phyloP scores from a whole-genome alignment of 2,329 filamentous ascomycete genomes.

The Fusarium domesticum region DNA sequence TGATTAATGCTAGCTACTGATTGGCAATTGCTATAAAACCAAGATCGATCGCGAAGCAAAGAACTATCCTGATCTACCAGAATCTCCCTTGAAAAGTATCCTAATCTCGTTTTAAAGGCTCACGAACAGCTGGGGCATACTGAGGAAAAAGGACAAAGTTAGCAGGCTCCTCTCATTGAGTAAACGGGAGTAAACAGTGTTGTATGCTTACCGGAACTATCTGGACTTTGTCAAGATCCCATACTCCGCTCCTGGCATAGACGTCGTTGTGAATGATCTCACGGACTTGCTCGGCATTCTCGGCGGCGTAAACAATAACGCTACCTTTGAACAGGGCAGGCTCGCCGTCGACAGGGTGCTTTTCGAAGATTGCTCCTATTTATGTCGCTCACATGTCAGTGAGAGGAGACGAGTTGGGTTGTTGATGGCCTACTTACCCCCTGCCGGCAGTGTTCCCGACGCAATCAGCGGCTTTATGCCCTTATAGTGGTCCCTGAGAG shows the following conservation, averaged over 20 bases:
- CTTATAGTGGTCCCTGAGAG: constrained; percentile 15
- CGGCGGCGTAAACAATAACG: constrained; percentile 8
- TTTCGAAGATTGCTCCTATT: constrained; percentile 15
- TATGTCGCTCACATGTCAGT: too few species aligned
- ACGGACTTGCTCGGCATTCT: constrained; percentile 12
- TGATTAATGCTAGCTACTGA: too few species aligned
- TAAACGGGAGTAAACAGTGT: neutral
- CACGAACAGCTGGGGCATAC: constrained; percentile 9
- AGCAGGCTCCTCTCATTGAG: neutral
- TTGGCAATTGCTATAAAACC: too few species aligned
- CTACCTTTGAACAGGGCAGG: constrained; percentile 9
- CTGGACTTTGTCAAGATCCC: constrained; percentile 25
- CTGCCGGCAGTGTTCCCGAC: constrained; percentile 12
- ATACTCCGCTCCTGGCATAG: constrained; percentile 22
- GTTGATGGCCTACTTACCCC: too few species aligned
- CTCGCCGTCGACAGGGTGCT: constrained; percentile 14
- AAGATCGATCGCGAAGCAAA: too few species aligned
- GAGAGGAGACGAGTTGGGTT: too few species aligned
- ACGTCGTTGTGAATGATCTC: constrained; percentile 19
- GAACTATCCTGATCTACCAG: too few species aligned
- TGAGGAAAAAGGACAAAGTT: neutral
- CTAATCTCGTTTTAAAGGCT: neutral
- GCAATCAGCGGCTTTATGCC: constrained; percentile 17
- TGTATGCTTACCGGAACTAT: constrained; percentile 17
- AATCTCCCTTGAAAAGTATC: neutral